phyloP scores from a whole-genome alignment of 2,329 filamentous ascomycete genomes.

The Trichoderma sp. region DNA sequence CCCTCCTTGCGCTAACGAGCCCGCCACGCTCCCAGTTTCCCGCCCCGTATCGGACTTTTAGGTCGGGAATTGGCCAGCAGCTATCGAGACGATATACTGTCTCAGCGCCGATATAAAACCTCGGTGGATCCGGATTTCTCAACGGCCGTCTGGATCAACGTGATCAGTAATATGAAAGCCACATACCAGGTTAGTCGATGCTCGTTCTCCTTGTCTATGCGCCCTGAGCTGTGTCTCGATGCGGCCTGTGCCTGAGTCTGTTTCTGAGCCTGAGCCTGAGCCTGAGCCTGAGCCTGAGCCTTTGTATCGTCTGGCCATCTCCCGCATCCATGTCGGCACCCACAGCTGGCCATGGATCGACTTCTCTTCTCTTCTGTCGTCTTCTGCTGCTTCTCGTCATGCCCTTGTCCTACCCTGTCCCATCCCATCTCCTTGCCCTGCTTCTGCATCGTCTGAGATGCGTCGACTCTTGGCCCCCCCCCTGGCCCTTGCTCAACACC shows the following conservation, averaged over 20 bases:
- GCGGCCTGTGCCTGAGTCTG: neutral
- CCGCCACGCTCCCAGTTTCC: neutral
- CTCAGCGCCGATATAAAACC: neutral
- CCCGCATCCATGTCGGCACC: neutral
- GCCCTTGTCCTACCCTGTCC: slow-evolving; percentile 12
- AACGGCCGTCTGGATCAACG: neutral
- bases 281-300: neutral
- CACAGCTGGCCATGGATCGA: neutral
- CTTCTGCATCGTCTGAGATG: neutral
- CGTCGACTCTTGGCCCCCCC: neutral
- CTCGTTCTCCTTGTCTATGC: neutral
- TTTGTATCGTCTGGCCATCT: neutral
- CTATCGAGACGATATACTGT: neutral
- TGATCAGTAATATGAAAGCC: neutral
- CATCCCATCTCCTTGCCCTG: slow-evolving; percentile 4
- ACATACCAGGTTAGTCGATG: neutral
- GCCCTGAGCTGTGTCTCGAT: neutral
- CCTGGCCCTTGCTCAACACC: neutral
- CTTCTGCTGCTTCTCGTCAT: neutral
- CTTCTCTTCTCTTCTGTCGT: neutral
- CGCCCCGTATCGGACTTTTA: neutral
- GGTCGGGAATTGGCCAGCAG: neutral
- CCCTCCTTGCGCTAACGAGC: neutral
- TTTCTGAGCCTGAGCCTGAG: neutral
- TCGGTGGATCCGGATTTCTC: neutral